Conservation (phyloP, 805 yeast genomes). For the Metschnikowia santaceciliae region DNA sequence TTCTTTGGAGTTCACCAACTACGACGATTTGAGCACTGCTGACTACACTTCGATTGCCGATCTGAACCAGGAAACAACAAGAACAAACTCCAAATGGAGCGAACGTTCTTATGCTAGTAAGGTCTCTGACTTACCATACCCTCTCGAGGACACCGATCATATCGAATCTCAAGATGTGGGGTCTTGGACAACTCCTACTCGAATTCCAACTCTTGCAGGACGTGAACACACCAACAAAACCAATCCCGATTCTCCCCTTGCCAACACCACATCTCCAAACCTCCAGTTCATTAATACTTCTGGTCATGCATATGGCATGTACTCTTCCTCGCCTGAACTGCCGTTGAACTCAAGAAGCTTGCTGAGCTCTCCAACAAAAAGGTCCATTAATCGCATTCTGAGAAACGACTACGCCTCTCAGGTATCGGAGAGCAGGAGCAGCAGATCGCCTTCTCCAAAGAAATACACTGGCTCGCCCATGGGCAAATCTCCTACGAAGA, state of each 20-base stretch:
- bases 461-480: slow-evolving; percentile 23
- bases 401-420: slow-evolving; percentile 12
- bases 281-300: slow-evolving; percentile 6
- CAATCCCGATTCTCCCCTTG: not conserved
- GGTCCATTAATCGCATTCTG: slow-evolving; percentile 3
- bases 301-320: not conserved
- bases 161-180: slow-evolving; percentile 7
- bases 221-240: slow-evolving; percentile 5
- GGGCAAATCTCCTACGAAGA: not conserved
- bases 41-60: not conserved
- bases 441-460: slow-evolving; percentile 30
- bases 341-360: slow-evolving; percentile 7
- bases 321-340: slow-evolving; percentile 17
- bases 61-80: not conserved
- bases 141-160: slow-evolving; percentile 6
- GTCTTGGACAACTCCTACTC: slow-evolving; percentile 11
- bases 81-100: not conserved
- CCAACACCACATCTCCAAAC: slow-evolving; percentile 7
- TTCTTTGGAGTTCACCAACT: slow-evolving; percentile 2
- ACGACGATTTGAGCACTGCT: not conserved
- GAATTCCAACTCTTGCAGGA: slow-evolving; percentile 13
- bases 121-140: slow-evolving; percentile 6
- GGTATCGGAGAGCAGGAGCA: slow-evolving; percentile 13
- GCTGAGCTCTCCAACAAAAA: slow-evolving; percentile 18
- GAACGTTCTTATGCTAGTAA: not conserved